Conservation (phyloP, 2,329 filamentous ascomycete genomes). For the Clonostachys sp. region DNA sequence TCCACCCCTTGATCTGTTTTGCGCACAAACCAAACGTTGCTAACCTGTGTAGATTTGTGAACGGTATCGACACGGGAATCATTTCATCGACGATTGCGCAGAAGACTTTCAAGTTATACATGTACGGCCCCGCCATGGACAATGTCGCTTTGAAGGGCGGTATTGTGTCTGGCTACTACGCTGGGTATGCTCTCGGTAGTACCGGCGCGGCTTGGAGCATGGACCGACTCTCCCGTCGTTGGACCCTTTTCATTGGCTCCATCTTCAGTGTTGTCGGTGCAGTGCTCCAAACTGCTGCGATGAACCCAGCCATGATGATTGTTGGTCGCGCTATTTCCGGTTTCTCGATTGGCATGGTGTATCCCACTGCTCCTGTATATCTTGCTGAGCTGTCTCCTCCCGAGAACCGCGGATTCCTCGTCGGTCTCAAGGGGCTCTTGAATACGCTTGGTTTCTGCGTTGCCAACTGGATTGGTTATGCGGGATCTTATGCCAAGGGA, state of each 20-base stretch:
- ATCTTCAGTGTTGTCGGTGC: conserved; percentile 10
- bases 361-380: conserved; percentile 14
- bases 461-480: conserved; percentile 33
- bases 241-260: conserved; percentile 2
- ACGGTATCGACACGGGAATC: conserved; percentile 2
- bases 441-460: conserved; percentile 27
- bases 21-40: not conserved
- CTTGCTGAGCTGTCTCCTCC: conserved; percentile 16
- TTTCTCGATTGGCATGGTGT: conserved; percentile 13
- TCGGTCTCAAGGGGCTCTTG: conserved; percentile 22
- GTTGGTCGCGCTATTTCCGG: conserved; percentile 14
- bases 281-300: conserved; percentile 14
- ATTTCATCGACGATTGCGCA: conserved; percentile 8
- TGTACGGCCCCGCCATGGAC: conserved; percentile 4
- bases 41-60: not conserved
- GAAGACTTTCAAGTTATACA: conserved; percentile 6
- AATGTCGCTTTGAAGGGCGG: conserved; percentile 1
- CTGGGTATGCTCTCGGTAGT: conserved; percentile 5
- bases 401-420: conserved; percentile 15
- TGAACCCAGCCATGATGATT: conserved; percentile 17
- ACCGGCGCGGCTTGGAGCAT: conserved; percentile 4
- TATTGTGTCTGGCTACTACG: conserved; percentile 7
- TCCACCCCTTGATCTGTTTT: not conserved
- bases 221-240: conserved; percentile 3
- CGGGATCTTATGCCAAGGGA: conserved; percentile 19